Percentiles rank a stretch among this genome's conserved stretches.
Conservation (phyloP, 2,329 filamentous ascomycete genomes). For the Dothiorella sarmentorum region DNA sequence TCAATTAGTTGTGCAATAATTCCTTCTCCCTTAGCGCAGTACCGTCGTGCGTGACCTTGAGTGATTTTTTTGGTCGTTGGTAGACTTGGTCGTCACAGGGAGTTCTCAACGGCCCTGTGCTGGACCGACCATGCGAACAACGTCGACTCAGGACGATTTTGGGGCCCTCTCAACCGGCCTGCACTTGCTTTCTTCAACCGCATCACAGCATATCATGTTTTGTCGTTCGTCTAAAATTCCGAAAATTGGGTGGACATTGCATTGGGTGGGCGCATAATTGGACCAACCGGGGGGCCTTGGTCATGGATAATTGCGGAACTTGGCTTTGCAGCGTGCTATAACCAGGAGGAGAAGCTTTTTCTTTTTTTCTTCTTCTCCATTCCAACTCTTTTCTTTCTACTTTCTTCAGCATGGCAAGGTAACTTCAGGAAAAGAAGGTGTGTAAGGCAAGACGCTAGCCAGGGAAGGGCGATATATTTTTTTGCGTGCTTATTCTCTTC, state of each 20-base stretch:
- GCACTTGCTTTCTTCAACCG: not conserved
- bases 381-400: not conserved
- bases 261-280: constrained; percentile 17
- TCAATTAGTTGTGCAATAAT: constrained; percentile 64
- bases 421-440: not conserved
- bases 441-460: not conserved
- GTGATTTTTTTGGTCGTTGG: not conserved
- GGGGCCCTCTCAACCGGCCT: not conserved
- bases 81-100: not conserved
- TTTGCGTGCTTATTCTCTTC: not conserved
- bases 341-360: not conserved
- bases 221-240: constrained; percentile 7
- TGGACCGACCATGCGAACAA: not conserved
- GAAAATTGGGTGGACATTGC: constrained; percentile 17
- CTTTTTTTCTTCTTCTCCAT: not conserved
- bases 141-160: not conserved
- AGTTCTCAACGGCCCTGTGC: not conserved
- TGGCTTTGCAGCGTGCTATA: constrained; percentile 5
- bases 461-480: not conserved
- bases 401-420: not conserved
- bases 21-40: not conserved
- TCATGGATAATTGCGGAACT: constrained; percentile 8
- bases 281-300: constrained; percentile 2
- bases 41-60: not conserved
- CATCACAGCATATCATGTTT: not conserved